Evolutionary conservation across 2,329 filamentous ascomycete genomes (phyloP), one percentile per base, ranked within the genome.

Genomic region (Aureobasidium sp.): DNA sequence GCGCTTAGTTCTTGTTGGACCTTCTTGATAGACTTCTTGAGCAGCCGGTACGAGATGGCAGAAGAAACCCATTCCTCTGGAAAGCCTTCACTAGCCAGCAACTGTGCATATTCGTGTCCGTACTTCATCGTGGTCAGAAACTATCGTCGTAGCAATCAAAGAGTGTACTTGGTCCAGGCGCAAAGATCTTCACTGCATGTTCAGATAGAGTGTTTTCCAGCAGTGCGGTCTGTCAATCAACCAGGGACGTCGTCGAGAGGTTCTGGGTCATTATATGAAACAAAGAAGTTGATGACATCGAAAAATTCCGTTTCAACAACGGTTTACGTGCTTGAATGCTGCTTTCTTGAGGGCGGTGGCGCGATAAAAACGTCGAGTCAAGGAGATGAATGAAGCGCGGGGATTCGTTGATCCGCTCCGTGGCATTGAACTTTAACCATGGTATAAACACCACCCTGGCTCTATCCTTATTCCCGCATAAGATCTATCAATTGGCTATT

Each of bases 1-100:
- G 81, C 79, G 42, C 79, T 75, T 57, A 95, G 79, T 75, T 95
- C 89, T 55, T 77, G 75, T 65, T 86, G 83, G 53, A 95, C 86
- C 69, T 86, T 86, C 70, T 92, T 93, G 70, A 95, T 86, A 74
- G 88, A 89, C 76, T 95, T 95, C 74, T 95, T 95, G 60, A 95
- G 81, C 72, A 90, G 84, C 46, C 86, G 82, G 71, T 95, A 95
- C 2, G 88, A 89, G 63, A 95, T 89, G 51, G 90, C 90, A 29
- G 84, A 85, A 46, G 87, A 80, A 51, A 91, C 74, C 82, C 81
- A 84, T 69, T 86, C 84, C 53, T 82, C 75, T 8, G 90, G 90
- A 70, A 90, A 95, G 65, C 83, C 87, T 79, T 89, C 87, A 65
- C 78, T 81, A 64, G 82, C 78, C 63, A 95, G 79, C 53, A 82